Conservation (phyloP, 345 rosid genomes). For the Lumnitzera littorea region DNA sequence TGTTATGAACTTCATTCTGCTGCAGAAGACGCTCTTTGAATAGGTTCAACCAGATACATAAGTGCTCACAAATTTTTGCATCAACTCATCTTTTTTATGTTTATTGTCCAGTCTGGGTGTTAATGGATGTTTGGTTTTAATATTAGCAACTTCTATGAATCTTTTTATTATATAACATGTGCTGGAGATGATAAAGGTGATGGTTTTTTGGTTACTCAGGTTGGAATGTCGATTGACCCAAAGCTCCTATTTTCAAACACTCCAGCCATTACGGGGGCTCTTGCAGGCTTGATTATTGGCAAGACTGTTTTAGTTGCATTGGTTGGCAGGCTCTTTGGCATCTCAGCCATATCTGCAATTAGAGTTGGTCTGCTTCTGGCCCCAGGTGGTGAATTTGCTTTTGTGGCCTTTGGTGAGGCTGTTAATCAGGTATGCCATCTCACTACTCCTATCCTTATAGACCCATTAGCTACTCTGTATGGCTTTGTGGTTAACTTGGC, state of each 20-base stretch:
- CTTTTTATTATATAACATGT: background rate
- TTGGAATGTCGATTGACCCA: conserved; percentile 99
- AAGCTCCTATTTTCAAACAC: conserved; percentile 85
- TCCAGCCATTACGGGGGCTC: conserved; percentile 64
- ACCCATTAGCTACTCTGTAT: background rate
- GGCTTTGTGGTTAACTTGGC: background rate
- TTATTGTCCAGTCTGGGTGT: no score
- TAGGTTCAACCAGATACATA: no score
- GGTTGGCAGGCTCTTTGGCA: conserved; percentile 77
- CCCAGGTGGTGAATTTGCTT: conserved; percentile 98
- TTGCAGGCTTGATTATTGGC: conserved; percentile 83
- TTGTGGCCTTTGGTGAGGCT: conserved; percentile 98
- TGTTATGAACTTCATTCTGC: no score
- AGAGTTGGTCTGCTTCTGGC: conserved; percentile 96
- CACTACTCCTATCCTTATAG: background rate
- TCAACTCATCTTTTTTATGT: no score
- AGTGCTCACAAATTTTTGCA: no score
- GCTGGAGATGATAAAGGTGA: conserved; percentile 5
- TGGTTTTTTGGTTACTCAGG: conserved; percentile 47
- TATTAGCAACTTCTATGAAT: no score
- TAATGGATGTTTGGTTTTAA: no score
- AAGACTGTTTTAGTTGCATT: conserved; percentile 69
- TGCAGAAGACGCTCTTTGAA: no score
- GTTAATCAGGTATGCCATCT: conserved; percentile 73
- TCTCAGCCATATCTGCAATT: conserved; percentile 79